phyloP scores from a whole-genome alignment of 768 basidiomycete species.

The Tylopilus balloui region DNA sequence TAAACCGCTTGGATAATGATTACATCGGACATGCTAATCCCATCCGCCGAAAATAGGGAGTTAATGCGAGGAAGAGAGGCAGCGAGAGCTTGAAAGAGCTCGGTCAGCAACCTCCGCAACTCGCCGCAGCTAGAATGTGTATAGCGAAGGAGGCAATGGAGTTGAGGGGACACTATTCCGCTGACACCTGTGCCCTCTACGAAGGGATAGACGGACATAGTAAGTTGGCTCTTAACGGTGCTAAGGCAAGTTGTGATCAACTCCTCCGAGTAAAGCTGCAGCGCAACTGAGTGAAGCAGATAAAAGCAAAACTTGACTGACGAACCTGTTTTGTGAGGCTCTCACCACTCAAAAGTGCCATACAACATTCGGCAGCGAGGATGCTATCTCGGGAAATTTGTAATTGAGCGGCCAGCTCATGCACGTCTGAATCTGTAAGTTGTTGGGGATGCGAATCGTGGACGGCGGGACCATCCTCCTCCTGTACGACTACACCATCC shows the following conservation, averaged over 20 bases:
- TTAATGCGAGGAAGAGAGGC: constrained; percentile 73
- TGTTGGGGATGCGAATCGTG: constrained; percentile 17
- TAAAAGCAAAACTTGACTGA: background rate
- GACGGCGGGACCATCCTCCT: background rate
- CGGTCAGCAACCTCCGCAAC: constrained; percentile 50
- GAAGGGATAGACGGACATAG: constrained; percentile 78
- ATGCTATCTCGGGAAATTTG: constrained; percentile 69
- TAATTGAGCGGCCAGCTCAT: constrained; percentile 46
- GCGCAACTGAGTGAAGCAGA: background rate
- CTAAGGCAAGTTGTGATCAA: constrained; percentile 75
- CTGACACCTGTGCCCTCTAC: constrained; percentile 60
- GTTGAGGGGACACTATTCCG: constrained; percentile 41
- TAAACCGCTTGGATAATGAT: constrained; percentile 93
- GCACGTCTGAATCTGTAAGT: constrained; percentile 47
- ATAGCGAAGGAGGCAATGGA: constrained; percentile 49
- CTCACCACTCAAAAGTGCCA: constrained; percentile 74
- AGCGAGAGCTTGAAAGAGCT: constrained; percentile 70
- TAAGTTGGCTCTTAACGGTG: constrained; percentile 76
- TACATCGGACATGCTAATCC: constrained; percentile 72
- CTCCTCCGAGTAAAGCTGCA: constrained; percentile 90
- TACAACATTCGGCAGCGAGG: constrained; percentile 77
- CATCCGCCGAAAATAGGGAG: constrained; percentile 65
- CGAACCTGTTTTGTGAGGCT: constrained; percentile 82
- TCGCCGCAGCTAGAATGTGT: constrained; percentile 31
- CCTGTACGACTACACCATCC: constrained; percentile 5